phyloP scores from a whole-genome alignment of 306 rosid genomes.

The Vigna mungo region DNA sequence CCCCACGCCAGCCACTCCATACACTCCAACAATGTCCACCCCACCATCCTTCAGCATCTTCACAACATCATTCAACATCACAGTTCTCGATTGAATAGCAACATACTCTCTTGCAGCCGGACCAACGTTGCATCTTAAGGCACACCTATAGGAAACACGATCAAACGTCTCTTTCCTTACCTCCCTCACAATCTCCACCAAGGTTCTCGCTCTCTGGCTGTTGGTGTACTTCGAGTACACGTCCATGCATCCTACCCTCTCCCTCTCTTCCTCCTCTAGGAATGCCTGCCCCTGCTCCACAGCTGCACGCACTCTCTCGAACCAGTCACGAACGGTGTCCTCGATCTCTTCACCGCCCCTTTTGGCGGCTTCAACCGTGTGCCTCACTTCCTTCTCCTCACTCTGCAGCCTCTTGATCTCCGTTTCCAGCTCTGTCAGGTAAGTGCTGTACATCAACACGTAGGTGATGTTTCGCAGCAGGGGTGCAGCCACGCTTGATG shows the following conservation, averaged over 20 bases:
- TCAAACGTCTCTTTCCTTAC: constrained; percentile 27
- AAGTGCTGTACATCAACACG: constrained; percentile 40
- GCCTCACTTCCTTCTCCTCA: constrained; percentile 40
- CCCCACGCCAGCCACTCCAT: constrained; percentile 51
- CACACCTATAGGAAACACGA: constrained; percentile 39
- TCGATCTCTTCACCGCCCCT: constrained; percentile 50
- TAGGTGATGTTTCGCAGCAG: constrained; percentile 22
- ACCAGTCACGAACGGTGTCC: constrained; percentile 45
- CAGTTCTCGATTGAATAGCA: constrained; percentile 41
- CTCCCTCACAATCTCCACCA: neutral
- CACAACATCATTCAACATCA: constrained; percentile 29
- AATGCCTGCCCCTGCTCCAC: constrained; percentile 21
- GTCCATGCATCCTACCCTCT: constrained; percentile 43
- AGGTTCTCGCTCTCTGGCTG: constrained; percentile 36
- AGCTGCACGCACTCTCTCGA: constrained; percentile 16
- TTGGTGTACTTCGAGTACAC: constrained; percentile 19
- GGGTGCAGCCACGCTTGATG: constrained; percentile 40
- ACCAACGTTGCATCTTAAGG: constrained; percentile 36
- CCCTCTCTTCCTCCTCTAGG: neutral
- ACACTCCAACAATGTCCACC: constrained; percentile 36
- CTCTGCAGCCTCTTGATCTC: constrained; percentile 42
- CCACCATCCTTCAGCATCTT: constrained; percentile 7
- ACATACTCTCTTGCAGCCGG: constrained; percentile 45
- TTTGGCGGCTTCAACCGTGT: constrained; percentile 46
- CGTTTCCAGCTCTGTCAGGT: constrained; percentile 28